These are phyloP conservation scores for Sporobolus alterniflorus DNA, from an alignment of 202 grass and related monocot genomes.

Conservation along the genomic window DNA sequence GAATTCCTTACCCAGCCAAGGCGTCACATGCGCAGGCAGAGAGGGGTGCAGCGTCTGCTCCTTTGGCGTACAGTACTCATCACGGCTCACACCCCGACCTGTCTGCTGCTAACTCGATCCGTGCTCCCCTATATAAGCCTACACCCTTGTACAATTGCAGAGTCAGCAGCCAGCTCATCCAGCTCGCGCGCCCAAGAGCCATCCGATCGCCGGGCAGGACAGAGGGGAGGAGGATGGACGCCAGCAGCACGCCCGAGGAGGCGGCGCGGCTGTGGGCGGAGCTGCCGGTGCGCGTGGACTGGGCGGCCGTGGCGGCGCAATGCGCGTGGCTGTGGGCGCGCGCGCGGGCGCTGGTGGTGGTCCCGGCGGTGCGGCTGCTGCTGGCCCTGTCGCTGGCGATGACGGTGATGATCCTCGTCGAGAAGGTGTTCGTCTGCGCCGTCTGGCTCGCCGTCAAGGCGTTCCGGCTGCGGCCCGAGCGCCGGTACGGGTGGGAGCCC, in stretches of 20 bases:
- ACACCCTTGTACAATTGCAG: not conserved
- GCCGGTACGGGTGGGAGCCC: constrained; percentile 61
- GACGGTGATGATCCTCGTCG: constrained; percentile 70
- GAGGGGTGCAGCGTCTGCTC: not conserved
- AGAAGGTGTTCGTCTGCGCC: constrained; percentile 72
- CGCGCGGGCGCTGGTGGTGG: constrained; percentile 45
- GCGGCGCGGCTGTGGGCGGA: constrained; percentile 40
- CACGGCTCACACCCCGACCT: not conserved
- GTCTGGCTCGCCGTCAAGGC: constrained; percentile 40
- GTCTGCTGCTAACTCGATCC: not conserved
- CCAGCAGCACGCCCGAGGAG: not conserved
- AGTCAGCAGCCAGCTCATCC: not conserved
- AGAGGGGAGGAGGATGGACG: not conserved
- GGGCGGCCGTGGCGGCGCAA: constrained; percentile 37
- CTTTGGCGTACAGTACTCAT: not conserved
- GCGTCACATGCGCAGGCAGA: not conserved
- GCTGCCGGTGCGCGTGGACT: constrained; percentile 48
- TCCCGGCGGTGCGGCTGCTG: constrained; percentile 48
- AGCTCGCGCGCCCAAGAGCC: not conserved
- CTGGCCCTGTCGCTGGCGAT: constrained; percentile 52
- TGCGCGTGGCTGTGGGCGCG: constrained; percentile 22
- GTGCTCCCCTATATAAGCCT: not conserved
- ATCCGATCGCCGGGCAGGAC: not conserved
- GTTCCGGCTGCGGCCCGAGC: constrained; percentile 49
- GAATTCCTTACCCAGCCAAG: not conserved